These are phyloP conservation scores for Phytophthora brassicae DNA, from an alignment of 352 stramenopile genomes.

Conservation along the genomic window DNA sequence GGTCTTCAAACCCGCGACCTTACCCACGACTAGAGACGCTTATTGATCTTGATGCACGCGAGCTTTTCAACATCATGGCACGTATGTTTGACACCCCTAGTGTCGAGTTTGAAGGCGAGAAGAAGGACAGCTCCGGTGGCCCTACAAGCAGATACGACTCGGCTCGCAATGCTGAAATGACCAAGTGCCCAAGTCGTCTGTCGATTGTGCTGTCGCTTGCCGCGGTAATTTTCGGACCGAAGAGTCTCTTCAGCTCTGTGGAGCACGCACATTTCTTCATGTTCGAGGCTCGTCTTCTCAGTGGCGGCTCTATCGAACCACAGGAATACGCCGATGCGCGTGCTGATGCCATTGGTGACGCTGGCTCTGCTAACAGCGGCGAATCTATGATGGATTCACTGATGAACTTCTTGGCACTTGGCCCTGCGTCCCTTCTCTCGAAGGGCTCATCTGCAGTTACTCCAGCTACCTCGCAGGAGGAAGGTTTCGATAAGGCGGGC, in stretches of 20 bases:
- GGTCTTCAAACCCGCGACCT: slow-evolving; percentile 30
- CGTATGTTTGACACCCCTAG: slow-evolving; percentile 81
- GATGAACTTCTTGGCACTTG: slow-evolving; percentile 87
- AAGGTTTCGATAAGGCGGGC: slow-evolving; percentile 82
- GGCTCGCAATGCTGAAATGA: slow-evolving; percentile 65
- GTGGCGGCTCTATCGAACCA: slow-evolving; percentile 78
- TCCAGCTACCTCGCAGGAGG: slow-evolving; percentile 63
- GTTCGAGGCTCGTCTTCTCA: slow-evolving; percentile 87
- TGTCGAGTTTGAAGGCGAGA: slow-evolving; percentile 86
- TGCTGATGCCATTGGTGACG: slow-evolving; percentile 51
- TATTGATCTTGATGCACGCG: slow-evolving; percentile 76
- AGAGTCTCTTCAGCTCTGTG: slow-evolving; percentile 69
- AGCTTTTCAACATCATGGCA: slow-evolving; percentile 82
- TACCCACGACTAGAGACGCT: slow-evolving; percentile 86
- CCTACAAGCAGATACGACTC: slow-evolving; percentile 78
- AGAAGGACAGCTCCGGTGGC: slow-evolving; percentile 58
- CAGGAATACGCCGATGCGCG: slow-evolving; percentile 81
- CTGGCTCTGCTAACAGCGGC: slow-evolving; percentile 37
- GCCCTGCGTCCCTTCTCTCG: slow-evolving; percentile 63
- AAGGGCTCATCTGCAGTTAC: slow-evolving; percentile 43
- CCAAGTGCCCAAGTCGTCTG: slow-evolving; percentile 79
- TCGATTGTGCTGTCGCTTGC: slow-evolving; percentile 85
- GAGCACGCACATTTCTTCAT: slow-evolving; percentile 90
- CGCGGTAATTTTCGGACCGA: slow-evolving; percentile 75
- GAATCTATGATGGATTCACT: slow-evolving; percentile 86